These are phyloP conservation scores for Clohesyomyces aquaticus DNA, from an alignment of 495 filamentous ascomycete species.

Conservation along the genomic window DNA sequence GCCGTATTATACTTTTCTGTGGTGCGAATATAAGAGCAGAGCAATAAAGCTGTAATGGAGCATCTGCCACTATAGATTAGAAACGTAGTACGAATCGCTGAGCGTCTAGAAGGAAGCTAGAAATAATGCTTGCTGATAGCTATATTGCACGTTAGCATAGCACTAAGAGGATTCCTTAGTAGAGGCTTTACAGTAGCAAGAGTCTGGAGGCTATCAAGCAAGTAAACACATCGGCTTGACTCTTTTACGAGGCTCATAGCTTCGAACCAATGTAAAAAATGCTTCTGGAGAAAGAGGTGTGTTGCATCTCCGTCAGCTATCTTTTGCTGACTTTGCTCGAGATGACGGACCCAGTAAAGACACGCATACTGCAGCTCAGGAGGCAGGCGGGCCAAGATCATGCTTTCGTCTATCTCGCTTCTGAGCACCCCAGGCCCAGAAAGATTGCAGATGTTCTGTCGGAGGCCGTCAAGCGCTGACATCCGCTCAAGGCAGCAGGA, in stretches of 20 bases:
- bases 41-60: conserved; percentile 44
- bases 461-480: conserved; percentile 33
- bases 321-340: neutral
- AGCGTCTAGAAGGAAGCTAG: conserved; percentile 46
- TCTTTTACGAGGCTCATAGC: neutral
- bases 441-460: conserved; percentile 50
- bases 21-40: conserved; percentile 49
- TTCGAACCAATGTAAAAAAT: neutral
- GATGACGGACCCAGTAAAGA: neutral
- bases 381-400: neutral
- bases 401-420: neutral
- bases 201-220: neutral
- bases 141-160: neutral
- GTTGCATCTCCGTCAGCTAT: neutral
- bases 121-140: neutral
- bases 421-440: conserved; percentile 34
- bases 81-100: conserved; percentile 46
- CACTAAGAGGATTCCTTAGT: neutral
- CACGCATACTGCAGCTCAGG: neutral
- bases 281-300: neutral
- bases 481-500: conserved; percentile 45
- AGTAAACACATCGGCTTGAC: neutral
- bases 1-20: conserved; percentile 29
- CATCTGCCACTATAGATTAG: conserved; percentile 33
- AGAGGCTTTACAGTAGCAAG: neutral